phyloP scores from a whole-genome alignment of 1,284 basidiomycete species.

The Hemileia vastatrix region DNA sequence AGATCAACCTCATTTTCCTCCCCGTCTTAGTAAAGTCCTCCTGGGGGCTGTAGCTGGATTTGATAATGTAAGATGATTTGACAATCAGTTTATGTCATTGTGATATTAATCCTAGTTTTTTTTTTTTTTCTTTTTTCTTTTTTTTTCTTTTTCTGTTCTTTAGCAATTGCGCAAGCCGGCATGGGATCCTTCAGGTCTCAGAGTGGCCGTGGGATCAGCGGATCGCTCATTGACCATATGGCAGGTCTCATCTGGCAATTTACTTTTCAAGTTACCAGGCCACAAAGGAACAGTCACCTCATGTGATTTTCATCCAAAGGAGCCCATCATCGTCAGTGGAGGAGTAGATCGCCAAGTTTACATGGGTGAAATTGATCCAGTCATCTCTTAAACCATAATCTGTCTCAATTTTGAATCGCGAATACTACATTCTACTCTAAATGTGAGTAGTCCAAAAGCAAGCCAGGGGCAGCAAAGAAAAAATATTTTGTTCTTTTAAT shows the following conservation, averaged over 20 bases:
- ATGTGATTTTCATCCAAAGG: conserved; percentile 39
- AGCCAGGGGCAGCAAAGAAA: too few relatives aligned
- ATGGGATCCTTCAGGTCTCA: conserved; percentile 15
- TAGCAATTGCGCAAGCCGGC: conserved; percentile 17
- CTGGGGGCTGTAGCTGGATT: conserved; percentile 37
- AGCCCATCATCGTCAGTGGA: conserved; percentile 33
- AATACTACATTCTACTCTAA: too few relatives aligned
- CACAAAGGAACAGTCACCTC: conserved; percentile 42
- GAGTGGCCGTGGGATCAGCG: conserved; percentile 15
- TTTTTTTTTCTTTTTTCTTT: background rate
- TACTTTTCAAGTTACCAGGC: conserved; percentile 42
- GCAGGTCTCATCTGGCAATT: conserved; percentile 18
- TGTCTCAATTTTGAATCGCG: too few relatives aligned
- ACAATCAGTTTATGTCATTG: too few relatives aligned
- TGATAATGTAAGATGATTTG: conserved; percentile 31
- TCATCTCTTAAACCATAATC: conserved; percentile 4
- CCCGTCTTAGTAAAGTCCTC: conserved; percentile 37
- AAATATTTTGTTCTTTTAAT: too few relatives aligned
- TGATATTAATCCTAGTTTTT: too few relatives aligned
- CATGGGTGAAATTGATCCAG: conserved; percentile 6
- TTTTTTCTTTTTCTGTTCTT: background rate
- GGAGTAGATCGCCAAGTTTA: conserved; percentile 21
- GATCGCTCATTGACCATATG: conserved; percentile 18
- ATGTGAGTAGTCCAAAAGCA: too few relatives aligned
- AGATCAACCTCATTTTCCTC: conserved; percentile 23